Base-by-base conservation (phyloP, 2,329 filamentous ascomycete genomes). In the Lasiodiplodia hormozganensis region DNA sequence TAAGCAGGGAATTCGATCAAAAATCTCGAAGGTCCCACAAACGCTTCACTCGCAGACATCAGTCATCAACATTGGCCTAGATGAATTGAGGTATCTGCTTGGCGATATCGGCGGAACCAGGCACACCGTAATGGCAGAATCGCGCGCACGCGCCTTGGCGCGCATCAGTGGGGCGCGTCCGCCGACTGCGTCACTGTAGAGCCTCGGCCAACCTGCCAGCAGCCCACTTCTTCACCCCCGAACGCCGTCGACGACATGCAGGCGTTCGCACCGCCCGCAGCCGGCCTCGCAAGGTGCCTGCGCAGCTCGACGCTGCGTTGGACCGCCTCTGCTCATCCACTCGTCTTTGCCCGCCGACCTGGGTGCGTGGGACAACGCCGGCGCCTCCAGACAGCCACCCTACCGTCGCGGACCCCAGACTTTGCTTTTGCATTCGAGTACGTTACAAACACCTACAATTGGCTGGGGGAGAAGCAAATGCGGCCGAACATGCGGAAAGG, bases 381-480 rank as follows among this genome's bases (percentile, higher is more conserved):
- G 31, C 5, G 43, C 14, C 65, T 67, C 31, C 65, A 62, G 16
- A 62, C 49, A 21, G 2, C 54, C 28, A 10, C 36, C 10, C 3
- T 38, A 10, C 3, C 66, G 34, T 21, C 21, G 51, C 47, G 51
- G 16, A 53, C 75, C 11, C 82, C 82, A 23, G 80, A 82, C 70
- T 86, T 85, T 74, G 85, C 84, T 28, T 87, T 88, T 74, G 85
- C 85, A 23, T 87, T 88, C 70, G 86, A 88, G 85, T 86, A 80
- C 75, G 81, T 71, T 51, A 49, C 54, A 31, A 6, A 18, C 10
- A n/a, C 10, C 10, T 11, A 51, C 21, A 8, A 34, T 5, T 12
- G 47, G 38, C 31, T 23, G 2, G 6, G 31, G 18, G 47, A 40
- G 12, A 36, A 10, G n/a, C 2, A 38, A 14, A 18, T 21, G 23